Percentiles rank a stretch among this genome's conserved stretches.
Evolutionary conservation across 2,329 filamentous ascomycete genomes (phyloP).

Genomic region (Colletotrichum tofieldiae): DNA sequence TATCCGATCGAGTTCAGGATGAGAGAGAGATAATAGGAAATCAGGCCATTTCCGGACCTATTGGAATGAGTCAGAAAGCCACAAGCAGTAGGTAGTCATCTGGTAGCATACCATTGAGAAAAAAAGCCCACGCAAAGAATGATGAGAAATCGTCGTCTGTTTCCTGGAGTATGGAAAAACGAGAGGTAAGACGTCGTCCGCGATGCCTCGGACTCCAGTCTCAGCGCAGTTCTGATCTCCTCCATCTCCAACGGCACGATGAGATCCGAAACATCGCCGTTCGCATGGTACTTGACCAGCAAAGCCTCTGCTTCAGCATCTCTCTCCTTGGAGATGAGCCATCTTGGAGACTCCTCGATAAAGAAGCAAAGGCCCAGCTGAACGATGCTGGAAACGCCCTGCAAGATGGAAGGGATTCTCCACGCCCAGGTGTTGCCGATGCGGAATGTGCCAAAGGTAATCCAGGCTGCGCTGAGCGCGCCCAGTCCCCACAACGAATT

Average conservation of each 20-base stretch:
- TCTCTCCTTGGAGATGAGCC: constrained; percentile 51
- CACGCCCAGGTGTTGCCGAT: constrained; percentile 39
- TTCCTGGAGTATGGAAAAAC: constrained; percentile 44
- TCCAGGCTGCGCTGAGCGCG: constrained; percentile 44
- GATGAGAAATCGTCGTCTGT: constrained; percentile 61
- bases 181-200: constrained; percentile 43
- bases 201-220: constrained; percentile 38
- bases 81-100: background rate
- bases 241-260: constrained; percentile 59
- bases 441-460: constrained; percentile 42
- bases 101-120: constrained; percentile 47
- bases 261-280: constrained; percentile 63
- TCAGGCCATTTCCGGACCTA: constrained; percentile 52
- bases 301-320: constrained; percentile 52
- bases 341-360: constrained; percentile 53
- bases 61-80: constrained; percentile 48
- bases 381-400: constrained; percentile 29
- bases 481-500: constrained; percentile 41
- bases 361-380: constrained; percentile 38
- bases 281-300: constrained; percentile 63
- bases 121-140: constrained; percentile 65
- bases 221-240: constrained; percentile 41
- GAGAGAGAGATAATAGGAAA: constrained; percentile 57
- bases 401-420: constrained; percentile 36
- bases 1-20: constrained; percentile 54